Base-by-base conservation (phyloP, 2,329 filamentous ascomycete species). In the Microsporum canis region DNA sequence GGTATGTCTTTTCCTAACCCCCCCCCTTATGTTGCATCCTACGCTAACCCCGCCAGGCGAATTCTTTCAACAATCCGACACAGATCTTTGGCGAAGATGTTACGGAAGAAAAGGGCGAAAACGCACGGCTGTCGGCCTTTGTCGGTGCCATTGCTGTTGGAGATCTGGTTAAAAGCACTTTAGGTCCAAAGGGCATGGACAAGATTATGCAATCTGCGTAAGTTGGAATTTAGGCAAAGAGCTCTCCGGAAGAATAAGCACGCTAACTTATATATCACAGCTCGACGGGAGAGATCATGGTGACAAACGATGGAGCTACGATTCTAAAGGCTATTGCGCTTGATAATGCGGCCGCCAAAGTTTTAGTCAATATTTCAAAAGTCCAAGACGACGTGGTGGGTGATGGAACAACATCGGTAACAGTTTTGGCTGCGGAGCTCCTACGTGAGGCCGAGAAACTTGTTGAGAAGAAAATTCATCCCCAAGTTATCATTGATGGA, bases 381-480 rank as follows among this genome's bases (percentile, higher is more conserved):
- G 94, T 99, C 4, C 94, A 99, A 75, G 94, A 99, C 71, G 94
- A 99, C 73, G 94, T 99, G 76, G 92, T 99, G 29, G 94, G 94
- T 71, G 94, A 99, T 73, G 94, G 94, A 62, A 99, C 94, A 53
- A 99, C 94, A 27, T 97, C 91, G n/a, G 94, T 99, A 61, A 88
- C 94, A 49, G 94, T 99, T 14, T 81, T 99, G 65, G 91, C 94
- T 43, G 94, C 94, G 63, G 94, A 99, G 79, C 83, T 99, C 63
- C 82, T 99, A 66, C 87, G 94, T 65, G 94, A 99, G 77, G 94
- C 94, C 56, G 94, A 99, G 80, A 92, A 95, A 79, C 84, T 99
- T 57, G 90, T 99, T 68, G 89, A 95, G 79, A 91, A 92, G 80
- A 97, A 97, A 80, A 96, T 99, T 70, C 94, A 99, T 76, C 94